phyloP scores from a whole-genome alignment of 495 filamentous ascomycete genomes.

The Lasiosphaeria ovina region DNA sequence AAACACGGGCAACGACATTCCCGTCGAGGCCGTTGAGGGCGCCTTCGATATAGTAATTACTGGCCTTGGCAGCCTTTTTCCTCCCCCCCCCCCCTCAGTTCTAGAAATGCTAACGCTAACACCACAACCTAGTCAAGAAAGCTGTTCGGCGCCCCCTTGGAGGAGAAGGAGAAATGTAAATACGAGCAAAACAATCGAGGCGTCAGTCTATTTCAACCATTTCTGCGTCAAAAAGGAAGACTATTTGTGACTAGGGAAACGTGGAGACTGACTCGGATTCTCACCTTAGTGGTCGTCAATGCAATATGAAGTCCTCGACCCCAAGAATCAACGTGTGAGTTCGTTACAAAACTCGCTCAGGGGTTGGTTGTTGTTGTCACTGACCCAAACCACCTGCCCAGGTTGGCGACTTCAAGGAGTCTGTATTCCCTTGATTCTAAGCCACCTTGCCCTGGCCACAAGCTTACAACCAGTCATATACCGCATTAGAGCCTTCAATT shows the following conservation, averaged over 20 bases:
- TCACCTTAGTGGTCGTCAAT: constrained; percentile 69
- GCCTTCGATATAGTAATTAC: constrained; percentile 70
- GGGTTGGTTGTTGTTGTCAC: background rate
- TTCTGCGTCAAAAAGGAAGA: no score
- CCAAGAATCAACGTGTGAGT: constrained; percentile 72
- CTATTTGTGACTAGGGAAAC: background rate
- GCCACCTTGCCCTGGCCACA: background rate
- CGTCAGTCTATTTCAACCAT: constrained; percentile 14
- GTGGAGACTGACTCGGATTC: background rate
- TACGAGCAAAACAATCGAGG: constrained; percentile 81
- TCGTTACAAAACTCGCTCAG: background rate
- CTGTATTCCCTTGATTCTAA: constrained; percentile 19
- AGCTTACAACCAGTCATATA: background rate
- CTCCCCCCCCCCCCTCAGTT: background rate
- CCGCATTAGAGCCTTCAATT: constrained; percentile 78
- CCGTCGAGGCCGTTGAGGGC: constrained; percentile 59
- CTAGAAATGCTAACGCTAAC: constrained; percentile 6
- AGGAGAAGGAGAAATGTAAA: constrained; percentile 70
- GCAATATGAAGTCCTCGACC: constrained; percentile 86
- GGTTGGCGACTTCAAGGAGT: constrained; percentile 95
- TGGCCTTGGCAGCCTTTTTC: background rate
- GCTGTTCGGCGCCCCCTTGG: constrained; percentile 70
- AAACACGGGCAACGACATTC: constrained; percentile 64
- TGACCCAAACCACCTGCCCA: constrained; percentile 25
- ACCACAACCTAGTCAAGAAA: constrained; percentile 59